Evolutionary conservation across 371 early-diverging fungal genomes (phyloP).

Genomic region (Mortierella sp.): DNA sequence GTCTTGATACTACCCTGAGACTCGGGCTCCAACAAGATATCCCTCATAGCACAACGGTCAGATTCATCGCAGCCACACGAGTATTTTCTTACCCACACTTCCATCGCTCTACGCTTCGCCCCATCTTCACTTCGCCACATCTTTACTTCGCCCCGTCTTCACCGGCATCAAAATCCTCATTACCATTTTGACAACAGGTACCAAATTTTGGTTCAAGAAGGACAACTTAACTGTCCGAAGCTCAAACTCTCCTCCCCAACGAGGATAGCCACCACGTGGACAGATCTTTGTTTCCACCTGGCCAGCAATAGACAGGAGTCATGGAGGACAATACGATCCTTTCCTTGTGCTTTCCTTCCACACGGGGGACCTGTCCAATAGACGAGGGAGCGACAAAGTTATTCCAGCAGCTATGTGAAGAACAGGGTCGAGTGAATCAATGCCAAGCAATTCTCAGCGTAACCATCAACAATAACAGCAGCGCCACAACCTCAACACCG

Average conservation of each 20-base stretch:
- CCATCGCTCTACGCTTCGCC: constrained; percentile 10
- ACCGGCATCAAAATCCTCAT: neutral
- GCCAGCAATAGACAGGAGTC: constrained; percentile 14
- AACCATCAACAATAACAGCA: constrained; percentile 15
- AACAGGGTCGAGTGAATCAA: constrained; percentile 29
- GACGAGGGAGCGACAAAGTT: constrained; percentile 27
- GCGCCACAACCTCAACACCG: constrained; percentile 7
- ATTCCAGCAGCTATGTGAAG: constrained; percentile 47
- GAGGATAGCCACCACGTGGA: neutral
- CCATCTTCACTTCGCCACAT: neutral
- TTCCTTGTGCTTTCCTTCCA: constrained; percentile 50
- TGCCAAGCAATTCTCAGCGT: constrained; percentile 41
- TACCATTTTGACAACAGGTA: neutral
- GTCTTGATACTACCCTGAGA: too few species aligned
- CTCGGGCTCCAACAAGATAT: too few species aligned
- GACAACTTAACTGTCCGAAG: neutral
- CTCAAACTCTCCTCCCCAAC: neutral
- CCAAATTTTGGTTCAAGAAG: neutral
- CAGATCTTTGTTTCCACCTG: constrained; percentile 13
- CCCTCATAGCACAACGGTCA: too few species aligned
- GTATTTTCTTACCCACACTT: constrained; percentile 15
- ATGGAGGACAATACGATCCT: constrained; percentile 55
- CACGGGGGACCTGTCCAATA: constrained; percentile 22
- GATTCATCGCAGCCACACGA: too few species aligned
- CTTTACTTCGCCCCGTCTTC: neutral